Conservation (phyloP, 805 yeast species). For the Hanseniaspora taiwanica region DNA sequence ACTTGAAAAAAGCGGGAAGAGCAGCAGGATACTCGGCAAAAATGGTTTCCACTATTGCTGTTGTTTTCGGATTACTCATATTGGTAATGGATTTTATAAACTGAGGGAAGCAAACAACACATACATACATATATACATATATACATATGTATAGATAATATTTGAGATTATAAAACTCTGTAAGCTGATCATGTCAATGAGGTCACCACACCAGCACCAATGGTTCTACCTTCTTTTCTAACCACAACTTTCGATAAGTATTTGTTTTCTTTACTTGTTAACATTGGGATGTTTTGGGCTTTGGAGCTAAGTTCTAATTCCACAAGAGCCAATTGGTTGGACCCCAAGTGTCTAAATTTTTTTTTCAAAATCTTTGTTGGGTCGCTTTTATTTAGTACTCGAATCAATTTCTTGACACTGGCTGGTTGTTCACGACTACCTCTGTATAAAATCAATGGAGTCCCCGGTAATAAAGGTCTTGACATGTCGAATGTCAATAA, state of each 20-base stretch:
- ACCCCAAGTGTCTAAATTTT: conserved; percentile 87
- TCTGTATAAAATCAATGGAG: conserved; percentile 64
- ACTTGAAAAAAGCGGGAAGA: conserved; percentile 52
- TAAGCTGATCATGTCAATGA: conserved; percentile 27
- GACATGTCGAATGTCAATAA: conserved; percentile 50
- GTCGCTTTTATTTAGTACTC: conserved; percentile 60
- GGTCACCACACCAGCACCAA: conserved; percentile 92
- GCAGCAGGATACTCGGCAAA: conserved; percentile 50
- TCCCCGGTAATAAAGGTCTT: conserved; percentile 67
- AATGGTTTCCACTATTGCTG: conserved; percentile 40
- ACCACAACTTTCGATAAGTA: conserved; percentile 92
- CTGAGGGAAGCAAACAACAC: conserved; percentile 11
- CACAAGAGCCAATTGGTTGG: conserved; percentile 92
- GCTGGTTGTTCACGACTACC: conserved; percentile 66
- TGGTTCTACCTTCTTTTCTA: conserved; percentile 95
- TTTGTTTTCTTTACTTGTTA: conserved; percentile 73
- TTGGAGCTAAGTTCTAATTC: conserved; percentile 93
- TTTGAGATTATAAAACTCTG: background rate
- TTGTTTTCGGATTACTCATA: conserved; percentile 42
- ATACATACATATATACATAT: too few relatives aligned
- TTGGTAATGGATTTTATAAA: conserved; percentile 40
- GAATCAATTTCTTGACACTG: conserved; percentile 37
- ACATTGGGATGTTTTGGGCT: conserved; percentile 71
- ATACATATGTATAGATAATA: background rate
- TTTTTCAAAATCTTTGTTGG: conserved; percentile 78